Evolutionary conservation across 2,329 filamentous ascomycete species (phyloP), one percentile per base, ranked within the genome.

Genomic region (Fusarium protoensiforme): DNA sequence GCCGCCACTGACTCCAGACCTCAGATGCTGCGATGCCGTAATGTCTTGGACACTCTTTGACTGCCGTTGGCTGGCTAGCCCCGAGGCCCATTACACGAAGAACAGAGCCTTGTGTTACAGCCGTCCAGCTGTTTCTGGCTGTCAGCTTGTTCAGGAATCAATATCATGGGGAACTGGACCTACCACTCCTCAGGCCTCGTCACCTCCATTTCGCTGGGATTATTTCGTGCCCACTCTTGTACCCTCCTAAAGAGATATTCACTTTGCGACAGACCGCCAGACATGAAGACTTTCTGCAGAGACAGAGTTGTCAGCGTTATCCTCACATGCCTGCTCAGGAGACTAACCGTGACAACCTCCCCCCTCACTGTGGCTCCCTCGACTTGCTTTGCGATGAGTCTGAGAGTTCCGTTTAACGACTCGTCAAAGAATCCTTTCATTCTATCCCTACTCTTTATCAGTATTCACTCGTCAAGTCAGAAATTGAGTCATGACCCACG

Each of bases 351-450:
- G n/a, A 57, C 58, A 3, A 46, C 18, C 29, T 61, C 58, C 39
- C 58, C 39, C 31, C n/a, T 22, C 13, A 33, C 58, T 22, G 20
- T 48, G 20, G 58, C 58, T 61, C 29, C 58, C 31, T 46, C 27
- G 13, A 61, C 39, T 24, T 61, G 58, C 58, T 61, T 61, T 29
- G 58, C 58, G n/a, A 61, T 61, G 31, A 61, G 58, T 13, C 31
- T 36, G 14, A 61, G 46, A 6, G 39, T 61, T 27, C 39, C 39
- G 13, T 46, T 33, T 4, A 61, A 20, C 3, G 39, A 61, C 39
- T 61, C 58, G 24, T 29, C 11, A 13, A 61, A 61, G 58, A 61
- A 48, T 8, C 9, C 16, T 16, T 48, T 61, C 38, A 61, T 61
- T 22, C 41, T 51, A 3, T 61, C 38, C 22, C 54, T 57, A 20